Percentiles rank a stretch among this genome's conserved stretches.
These are phyloP conservation scores for Trichoderma simmonsii DNA, from an alignment of 2,329 filamentous ascomycete genomes.

Conservation along the genomic window DNA sequence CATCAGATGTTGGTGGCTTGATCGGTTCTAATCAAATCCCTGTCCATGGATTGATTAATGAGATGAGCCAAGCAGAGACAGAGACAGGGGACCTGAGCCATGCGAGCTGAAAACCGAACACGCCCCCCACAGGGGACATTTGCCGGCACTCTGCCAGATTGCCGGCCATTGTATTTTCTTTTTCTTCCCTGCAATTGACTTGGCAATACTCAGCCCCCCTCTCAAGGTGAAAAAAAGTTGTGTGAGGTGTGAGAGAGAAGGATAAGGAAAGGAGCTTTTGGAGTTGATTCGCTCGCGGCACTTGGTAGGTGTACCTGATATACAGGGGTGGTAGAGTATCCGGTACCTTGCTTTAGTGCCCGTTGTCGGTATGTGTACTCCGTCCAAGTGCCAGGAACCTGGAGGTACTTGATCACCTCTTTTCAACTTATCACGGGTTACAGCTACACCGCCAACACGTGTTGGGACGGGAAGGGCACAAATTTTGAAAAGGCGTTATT, in stretches of 20 bases:
- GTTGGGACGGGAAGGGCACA: background rate
- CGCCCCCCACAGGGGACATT: background rate
- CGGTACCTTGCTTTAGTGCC: background rate
- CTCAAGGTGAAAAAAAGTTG: background rate
- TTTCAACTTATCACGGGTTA: background rate
- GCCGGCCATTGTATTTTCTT: slow-evolving; percentile 8
- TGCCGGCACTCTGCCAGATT: slow-evolving; percentile 3
- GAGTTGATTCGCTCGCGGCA: background rate
- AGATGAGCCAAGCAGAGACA: slow-evolving; percentile 9
- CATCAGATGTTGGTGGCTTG: slow-evolving; percentile 16
- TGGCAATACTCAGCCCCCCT: background rate
- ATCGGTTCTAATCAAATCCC: slow-evolving; percentile 2
- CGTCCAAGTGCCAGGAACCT: background rate
- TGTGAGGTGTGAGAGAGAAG: background rate
- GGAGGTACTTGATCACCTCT: background rate
- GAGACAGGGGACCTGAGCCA: slow-evolving; percentile 1
- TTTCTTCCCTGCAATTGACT: slow-evolving; percentile 1
- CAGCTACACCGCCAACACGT: background rate
- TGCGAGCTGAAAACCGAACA: slow-evolving; percentile 4
- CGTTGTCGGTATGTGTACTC: background rate
- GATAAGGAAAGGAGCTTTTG: background rate
- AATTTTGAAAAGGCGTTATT: background rate
- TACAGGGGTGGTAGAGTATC: background rate
- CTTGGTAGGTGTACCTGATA: background rate
- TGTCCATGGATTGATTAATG: slow-evolving; percentile 1